phyloP scores from a whole-genome alignment of 257 asterid species.

The Nicotiana knightiana region DNA sequence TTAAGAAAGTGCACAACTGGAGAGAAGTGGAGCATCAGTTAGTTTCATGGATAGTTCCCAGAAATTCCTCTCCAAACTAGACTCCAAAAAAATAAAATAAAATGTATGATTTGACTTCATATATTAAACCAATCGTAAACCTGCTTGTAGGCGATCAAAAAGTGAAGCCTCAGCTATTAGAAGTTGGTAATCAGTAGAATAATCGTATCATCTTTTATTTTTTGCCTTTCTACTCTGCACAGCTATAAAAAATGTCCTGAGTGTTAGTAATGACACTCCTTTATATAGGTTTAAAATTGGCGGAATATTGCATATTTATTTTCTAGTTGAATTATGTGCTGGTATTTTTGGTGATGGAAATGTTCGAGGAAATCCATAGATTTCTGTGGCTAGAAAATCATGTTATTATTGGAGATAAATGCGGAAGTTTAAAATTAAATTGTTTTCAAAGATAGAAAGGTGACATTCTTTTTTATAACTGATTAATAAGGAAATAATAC shows the following conservation, averaged over 20 bases:
- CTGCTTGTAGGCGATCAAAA: neutral
- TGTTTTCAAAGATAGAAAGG: no score
- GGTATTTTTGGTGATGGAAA: no score
- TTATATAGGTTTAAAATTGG: neutral
- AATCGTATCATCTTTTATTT: neutral
- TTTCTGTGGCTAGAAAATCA: no score
- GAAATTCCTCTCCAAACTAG: conserved; percentile 7
- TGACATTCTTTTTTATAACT: no score
- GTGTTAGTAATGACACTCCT: neutral
- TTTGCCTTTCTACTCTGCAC: neutral
- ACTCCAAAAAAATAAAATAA: neutral
- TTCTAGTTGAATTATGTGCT: neutral
- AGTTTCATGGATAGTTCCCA: conserved; percentile 42
- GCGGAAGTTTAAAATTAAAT: no score
- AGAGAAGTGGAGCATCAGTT: conserved; percentile 70
- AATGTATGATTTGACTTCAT: neutral
- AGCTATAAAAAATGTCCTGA: neutral
- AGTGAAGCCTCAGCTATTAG: neutral
- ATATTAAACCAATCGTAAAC: neutral
- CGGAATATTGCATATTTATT: neutral
- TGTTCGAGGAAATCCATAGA: no score
- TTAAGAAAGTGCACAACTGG: conserved; percentile 80
- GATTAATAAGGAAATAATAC: no score
- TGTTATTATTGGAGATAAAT: no score
- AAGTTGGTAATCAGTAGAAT: neutral